Conservation (phyloP, 305 asterid genomes). For the Fraxinus albicans region DNA sequence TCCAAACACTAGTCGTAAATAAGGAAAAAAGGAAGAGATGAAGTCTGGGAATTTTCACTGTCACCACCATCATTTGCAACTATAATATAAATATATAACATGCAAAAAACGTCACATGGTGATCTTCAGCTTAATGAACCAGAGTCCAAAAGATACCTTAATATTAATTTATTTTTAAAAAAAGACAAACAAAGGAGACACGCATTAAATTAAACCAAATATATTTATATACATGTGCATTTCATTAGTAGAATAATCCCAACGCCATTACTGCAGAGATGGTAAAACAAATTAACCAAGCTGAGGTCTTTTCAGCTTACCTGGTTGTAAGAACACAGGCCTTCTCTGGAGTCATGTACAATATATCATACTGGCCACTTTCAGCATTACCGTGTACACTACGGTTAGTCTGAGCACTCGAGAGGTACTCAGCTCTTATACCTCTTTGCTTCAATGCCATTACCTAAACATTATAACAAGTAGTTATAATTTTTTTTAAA, state of each 20-base stretch:
- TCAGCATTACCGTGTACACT: conserved; percentile 65
- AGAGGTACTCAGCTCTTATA: conserved; percentile 73
- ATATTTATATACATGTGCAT: not conserved
- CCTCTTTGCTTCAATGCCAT: conserved; percentile 94
- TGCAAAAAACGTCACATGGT: not conserved
- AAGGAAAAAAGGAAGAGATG: not conserved
- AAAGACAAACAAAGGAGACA: not conserved
- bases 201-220: not conserved
- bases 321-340: conserved; percentile 63
- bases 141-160: not conserved
- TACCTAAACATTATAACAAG: conserved; percentile 45
- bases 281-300: not conserved
- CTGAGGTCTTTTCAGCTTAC: conserved; percentile 32
- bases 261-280: not conserved
- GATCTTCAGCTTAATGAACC: not conserved
- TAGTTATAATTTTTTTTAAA: not conserved
- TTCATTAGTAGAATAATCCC: conserved; percentile 10
- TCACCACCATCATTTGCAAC: conserved; percentile 3
- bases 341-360: conserved; percentile 90
- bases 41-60: conserved; percentile 1
- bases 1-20: not conserved
- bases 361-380: conserved; percentile 59
- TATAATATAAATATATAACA: not conserved
- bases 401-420: conserved; percentile 74
- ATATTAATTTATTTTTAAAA: not conserved